Evolutionary conservation across 192 early-diverging fungal genomes (phyloP).

Genomic region (Ambispora gerdemannii): DNA sequence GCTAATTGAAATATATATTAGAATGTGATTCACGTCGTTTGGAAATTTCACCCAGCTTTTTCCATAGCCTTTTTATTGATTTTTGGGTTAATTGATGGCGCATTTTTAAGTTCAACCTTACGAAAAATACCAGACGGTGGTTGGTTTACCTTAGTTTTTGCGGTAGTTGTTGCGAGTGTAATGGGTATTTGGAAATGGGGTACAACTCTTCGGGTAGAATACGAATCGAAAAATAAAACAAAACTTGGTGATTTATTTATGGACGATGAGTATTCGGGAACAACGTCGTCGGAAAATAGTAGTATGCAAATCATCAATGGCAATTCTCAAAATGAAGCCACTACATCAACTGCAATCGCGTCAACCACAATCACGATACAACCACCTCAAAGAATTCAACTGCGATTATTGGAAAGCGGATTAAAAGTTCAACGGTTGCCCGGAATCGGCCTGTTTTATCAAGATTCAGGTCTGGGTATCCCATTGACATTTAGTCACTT

Average conservation of each 20-base stretch:
- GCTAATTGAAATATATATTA: neutral
- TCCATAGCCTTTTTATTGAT: slow-evolving; percentile 27
- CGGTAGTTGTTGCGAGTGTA: neutral
- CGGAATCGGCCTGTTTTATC: slow-evolving; percentile 31
- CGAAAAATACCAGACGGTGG: slow-evolving; percentile 30
- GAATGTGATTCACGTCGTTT: slow-evolving; percentile 24
- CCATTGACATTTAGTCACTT: slow-evolving; percentile 31
- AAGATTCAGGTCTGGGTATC: slow-evolving; percentile 15
- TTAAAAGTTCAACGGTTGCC: neutral
- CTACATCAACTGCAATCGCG: neutral
- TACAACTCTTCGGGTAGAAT: slow-evolving; percentile 5
- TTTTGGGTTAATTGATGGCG: slow-evolving; percentile 32
- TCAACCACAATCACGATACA: neutral
- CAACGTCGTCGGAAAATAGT: neutral
- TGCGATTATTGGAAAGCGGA: neutral
- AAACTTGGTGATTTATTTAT: slow-evolving; percentile 19
- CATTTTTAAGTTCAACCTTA: slow-evolving; percentile 27
- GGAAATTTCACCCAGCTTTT: slow-evolving; percentile 22
- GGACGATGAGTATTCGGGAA: neutral
- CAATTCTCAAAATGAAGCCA: neutral
- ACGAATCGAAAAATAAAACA: neutral
- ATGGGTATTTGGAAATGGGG: slow-evolving; percentile 33
- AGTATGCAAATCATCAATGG: neutral
- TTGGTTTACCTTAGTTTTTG: slow-evolving; percentile 30
- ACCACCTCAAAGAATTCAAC: neutral